These are phyloP conservation scores for Eucalyptus guilfoylei DNA, from an alignment of 345 rosid species.

Conservation along the genomic window DNA sequence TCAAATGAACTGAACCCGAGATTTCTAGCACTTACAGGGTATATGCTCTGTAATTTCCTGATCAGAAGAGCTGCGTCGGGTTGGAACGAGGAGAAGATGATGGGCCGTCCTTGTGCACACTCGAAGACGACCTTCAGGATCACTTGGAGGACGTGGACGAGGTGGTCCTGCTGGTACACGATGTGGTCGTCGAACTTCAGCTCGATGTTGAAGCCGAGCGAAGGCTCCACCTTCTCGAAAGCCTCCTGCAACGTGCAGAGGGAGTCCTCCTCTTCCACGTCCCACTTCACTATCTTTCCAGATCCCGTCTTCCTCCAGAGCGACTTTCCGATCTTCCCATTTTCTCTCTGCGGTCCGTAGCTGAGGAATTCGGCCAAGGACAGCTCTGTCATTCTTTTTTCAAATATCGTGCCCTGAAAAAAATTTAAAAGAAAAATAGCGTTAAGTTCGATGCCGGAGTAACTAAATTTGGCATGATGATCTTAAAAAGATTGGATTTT, in stretches of 20 bases:
- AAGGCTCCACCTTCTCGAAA: constrained; percentile 56
- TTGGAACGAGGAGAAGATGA: constrained; percentile 83
- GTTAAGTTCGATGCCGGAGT: neutral
- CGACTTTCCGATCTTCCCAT: constrained; percentile 33
- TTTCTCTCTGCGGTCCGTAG: constrained; percentile 65
- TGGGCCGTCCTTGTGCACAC: constrained; percentile 45
- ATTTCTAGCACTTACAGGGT: constrained; percentile 47
- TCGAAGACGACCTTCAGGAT: constrained; percentile 59
- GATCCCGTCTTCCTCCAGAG: constrained; percentile 65
- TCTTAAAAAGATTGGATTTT: neutral
- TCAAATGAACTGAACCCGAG: neutral
- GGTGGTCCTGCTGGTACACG: constrained; percentile 47
- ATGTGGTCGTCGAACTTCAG: constrained; percentile 80
- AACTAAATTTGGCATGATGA: neutral
- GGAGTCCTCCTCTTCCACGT: constrained; percentile 60
- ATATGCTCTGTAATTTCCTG: constrained; percentile 51
- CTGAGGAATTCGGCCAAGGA: constrained; percentile 50
- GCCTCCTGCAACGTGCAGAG: constrained; percentile 76
- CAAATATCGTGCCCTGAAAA: constrained; percentile 55
- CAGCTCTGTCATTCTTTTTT: constrained; percentile 73
- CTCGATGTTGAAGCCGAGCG: constrained; percentile 83
- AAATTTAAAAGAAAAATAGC: too few species aligned
- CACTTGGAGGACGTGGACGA: constrained; percentile 45
- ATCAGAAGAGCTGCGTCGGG: constrained; percentile 81
- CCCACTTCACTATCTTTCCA: constrained; percentile 60